A percentile compares a stretch with the other conserved stretches of the same genome.
Conservation (phyloP, 169 alveolate genomes). For the Besnoitia besnoiti region DNA sequence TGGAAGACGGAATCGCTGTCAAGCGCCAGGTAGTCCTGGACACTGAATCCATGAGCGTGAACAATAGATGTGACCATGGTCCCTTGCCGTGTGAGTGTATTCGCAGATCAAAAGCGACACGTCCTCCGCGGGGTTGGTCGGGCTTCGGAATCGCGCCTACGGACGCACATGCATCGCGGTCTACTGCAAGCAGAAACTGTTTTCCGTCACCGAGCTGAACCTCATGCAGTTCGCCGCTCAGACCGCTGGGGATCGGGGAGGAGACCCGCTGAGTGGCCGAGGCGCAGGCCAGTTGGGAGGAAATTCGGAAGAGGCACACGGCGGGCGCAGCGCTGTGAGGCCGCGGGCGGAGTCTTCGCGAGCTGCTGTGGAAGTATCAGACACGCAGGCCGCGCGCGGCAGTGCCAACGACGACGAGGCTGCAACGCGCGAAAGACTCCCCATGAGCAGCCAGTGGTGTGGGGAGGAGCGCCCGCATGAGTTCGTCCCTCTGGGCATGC, state of each 20-base stretch:
- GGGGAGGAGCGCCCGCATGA: background rate
- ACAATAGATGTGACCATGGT: no score
- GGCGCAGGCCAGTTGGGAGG: background rate
- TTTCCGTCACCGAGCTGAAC: background rate
- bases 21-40: no score
- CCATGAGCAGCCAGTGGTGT: background rate
- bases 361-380: no score
- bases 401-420: no score
- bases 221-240: background rate
- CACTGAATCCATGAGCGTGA: no score
- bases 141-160: conserved; percentile 46
- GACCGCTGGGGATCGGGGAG: background rate
- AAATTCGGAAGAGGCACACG: background rate
- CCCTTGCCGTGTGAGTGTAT: background rate
- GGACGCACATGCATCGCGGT: conserved; percentile 63
- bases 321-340: no score
- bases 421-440: no score
- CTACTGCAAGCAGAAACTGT: conserved; percentile 27
- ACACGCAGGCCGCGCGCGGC: no score
- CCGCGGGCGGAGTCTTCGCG: no score
- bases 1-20: no score
- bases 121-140: conserved; percentile 46
- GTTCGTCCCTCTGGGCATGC: conserved; percentile 20
- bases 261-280: background rate
- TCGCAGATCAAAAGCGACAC: conserved; percentile 35